These are phyloP conservation scores for Tetrastigma voinierianum DNA, from an alignment of 164 flowering plant species.

Conservation along the genomic window DNA sequence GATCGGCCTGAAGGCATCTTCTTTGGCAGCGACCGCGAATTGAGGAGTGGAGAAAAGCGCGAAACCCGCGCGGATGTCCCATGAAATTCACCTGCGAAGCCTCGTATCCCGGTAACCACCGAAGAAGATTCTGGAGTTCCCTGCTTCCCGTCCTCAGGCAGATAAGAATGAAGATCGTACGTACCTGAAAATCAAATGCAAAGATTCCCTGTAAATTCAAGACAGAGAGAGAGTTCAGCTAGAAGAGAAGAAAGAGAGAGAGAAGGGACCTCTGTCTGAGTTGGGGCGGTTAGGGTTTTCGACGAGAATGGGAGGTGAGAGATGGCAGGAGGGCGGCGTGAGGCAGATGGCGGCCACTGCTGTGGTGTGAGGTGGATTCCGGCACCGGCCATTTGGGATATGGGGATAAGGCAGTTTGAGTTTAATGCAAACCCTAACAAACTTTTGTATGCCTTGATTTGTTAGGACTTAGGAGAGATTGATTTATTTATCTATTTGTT, in stretches of 20 bases:
- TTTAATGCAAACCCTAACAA: too few relatives aligned
- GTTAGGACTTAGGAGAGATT: too few relatives aligned
- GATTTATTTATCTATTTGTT: too few relatives aligned
- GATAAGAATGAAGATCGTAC: slow-evolving; percentile 89
- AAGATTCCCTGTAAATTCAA: not conserved
- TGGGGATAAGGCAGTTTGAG: too few relatives aligned
- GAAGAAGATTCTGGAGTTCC: slow-evolving; percentile 72
- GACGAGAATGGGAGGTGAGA: slow-evolving; percentile 39
- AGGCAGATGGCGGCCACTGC: slow-evolving; percentile 54
- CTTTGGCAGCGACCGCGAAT: slow-evolving; percentile 80
- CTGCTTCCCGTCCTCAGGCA: slow-evolving; percentile 96
- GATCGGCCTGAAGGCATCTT: slow-evolving; percentile 85
- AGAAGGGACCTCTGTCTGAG: slow-evolving; percentile 51
- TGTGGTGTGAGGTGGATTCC: slow-evolving; percentile 88
- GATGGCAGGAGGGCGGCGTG: slow-evolving; percentile 31
- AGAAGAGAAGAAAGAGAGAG: not conserved
- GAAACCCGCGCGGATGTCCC: slow-evolving; percentile 95
- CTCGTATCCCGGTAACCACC: slow-evolving; percentile 97
- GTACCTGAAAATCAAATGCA: slow-evolving; percentile 37
- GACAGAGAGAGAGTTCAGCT: not conserved
- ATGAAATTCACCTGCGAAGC: slow-evolving; percentile 93
- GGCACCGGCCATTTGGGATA: slow-evolving; percentile 66
- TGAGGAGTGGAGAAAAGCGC: slow-evolving; percentile 81
- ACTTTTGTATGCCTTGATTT: too few relatives aligned
- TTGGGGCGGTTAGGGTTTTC: slow-evolving; percentile 42